Evolutionary conservation across 2,329 filamentous ascomycete genomes (phyloP), one percentile per base, ranked within the genome.

Genomic region (Venturia pyrina): DNA sequence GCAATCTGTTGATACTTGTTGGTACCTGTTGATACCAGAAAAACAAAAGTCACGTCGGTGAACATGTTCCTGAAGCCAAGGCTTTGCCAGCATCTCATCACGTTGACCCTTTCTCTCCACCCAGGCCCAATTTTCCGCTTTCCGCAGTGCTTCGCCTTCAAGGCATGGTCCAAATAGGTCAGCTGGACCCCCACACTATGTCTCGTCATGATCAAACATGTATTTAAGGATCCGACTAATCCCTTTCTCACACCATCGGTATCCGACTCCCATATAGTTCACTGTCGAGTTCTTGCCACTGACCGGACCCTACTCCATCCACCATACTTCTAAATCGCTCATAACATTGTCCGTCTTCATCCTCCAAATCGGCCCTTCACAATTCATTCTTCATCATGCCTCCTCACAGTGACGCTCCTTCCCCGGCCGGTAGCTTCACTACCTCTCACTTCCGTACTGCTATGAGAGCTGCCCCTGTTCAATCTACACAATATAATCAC

Each of bases 401-500:
- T 37, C 67, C 67, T 21, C 67, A 68, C 56, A 50, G 46, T n/a
- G 66, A 68, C 64, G 63, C 62, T 11, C 67, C 67, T 43, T 67
- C 67, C 1, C 63, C 67, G 6, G 32, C 63, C 10, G 61, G 66
- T 17, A 68, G 66, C 67, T 67, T 62, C 66, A 63, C 43, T 21
- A 59, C 59, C 41, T 63, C 59, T 34, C 57, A 62, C 48, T 63
- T 53, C 46, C 34, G 62, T 21, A 44, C 65, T 8, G 62, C 68
- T 8, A 68, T 68, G 68, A 56, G 57, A 56, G 21, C 17, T 15
- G 60, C 73, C 66, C 69, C 74, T 64, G 74, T 76, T 0, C 74
- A 75, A 65, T 70, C 53, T 19, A 46, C 74, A 34, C 70, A 71
- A 63, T 75, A 75, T 71, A 69, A 66, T 50, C 70, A 69, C 59